These are phyloP conservation scores for Nitzschia palea DNA, from an alignment of 108 stramenopile genomes.

Conservation along the genomic window DNA sequence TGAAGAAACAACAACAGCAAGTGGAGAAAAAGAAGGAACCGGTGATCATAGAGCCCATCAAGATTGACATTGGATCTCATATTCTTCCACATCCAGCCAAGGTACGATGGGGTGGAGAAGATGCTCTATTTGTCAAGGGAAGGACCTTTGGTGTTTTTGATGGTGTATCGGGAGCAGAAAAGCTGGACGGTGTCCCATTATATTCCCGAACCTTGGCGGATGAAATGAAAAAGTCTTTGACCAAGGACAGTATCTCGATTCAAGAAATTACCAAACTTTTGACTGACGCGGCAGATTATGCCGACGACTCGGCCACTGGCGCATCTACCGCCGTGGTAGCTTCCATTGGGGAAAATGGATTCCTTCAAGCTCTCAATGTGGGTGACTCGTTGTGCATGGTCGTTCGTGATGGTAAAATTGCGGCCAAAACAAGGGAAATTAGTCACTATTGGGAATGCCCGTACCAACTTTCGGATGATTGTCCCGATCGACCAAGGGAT, in stretches of 20 bases:
- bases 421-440: slow-evolving; percentile 72
- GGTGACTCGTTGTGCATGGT: slow-evolving; percentile 82
- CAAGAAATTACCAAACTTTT: slow-evolving; percentile 58
- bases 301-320: slow-evolving; percentile 71
- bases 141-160: slow-evolving; percentile 87
- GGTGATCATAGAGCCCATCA: slow-evolving; percentile 28
- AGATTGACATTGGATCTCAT: slow-evolving; percentile 56
- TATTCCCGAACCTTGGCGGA: slow-evolving; percentile 73
- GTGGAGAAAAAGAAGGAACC: slow-evolving; percentile 24
- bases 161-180: slow-evolving; percentile 86
- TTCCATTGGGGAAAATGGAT: slow-evolving; percentile 73
- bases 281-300: slow-evolving; percentile 57
- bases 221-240: slow-evolving; percentile 54
- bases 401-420: slow-evolving; percentile 61
- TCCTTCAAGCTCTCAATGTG: slow-evolving; percentile 70
- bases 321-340: slow-evolving; percentile 84
- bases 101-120: slow-evolving; percentile 86
- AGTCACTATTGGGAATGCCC: slow-evolving; percentile 89
- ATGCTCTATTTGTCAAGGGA: slow-evolving; percentile 72
- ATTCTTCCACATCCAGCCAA: slow-evolving; percentile 84
- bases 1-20: slow-evolving; percentile 11
- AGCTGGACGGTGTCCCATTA: slow-evolving; percentile 67
- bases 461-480: slow-evolving; percentile 78
- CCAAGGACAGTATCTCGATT: slow-evolving; percentile 41
- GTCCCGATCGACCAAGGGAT: slow-evolving; percentile 81